Percentiles rank a stretch among this genome's conserved stretches.
Evolutionary conservation across 2,329 filamentous ascomycete species (phyloP).

Genomic region (Exophiala mesophila): DNA sequence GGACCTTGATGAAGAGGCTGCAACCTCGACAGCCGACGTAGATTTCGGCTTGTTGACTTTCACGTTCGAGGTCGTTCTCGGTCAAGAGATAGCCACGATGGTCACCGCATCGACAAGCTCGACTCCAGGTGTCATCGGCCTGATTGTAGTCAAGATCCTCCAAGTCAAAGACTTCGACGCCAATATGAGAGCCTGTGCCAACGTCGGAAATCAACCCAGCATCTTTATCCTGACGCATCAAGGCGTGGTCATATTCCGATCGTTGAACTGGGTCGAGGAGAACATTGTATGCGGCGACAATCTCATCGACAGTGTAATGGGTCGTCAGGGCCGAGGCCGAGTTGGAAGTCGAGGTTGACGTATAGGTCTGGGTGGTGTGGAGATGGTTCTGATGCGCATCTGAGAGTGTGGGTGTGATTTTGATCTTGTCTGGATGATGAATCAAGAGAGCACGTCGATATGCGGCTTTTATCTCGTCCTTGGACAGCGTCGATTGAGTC

Average conservation of each 20-base stretch:
- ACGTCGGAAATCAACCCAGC: slow-evolving; percentile 31
- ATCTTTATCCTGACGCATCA: slow-evolving; percentile 3
- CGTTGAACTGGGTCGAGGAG: slow-evolving; percentile 43
- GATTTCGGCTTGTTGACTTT: slow-evolving; percentile 50
- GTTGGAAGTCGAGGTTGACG: background rate
- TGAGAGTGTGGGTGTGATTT: background rate
- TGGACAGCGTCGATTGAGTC: slow-evolving; percentile 30
- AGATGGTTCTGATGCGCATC: background rate
- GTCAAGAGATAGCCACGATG: slow-evolving; percentile 50
- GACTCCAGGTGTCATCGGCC: slow-evolving; percentile 43
- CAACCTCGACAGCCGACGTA: slow-evolving; percentile 58
- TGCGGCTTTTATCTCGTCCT: slow-evolving; percentile 47
- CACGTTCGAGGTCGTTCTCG: slow-evolving; percentile 50
- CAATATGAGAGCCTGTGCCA: slow-evolving; percentile 37
- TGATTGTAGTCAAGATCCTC: slow-evolving; percentile 49
- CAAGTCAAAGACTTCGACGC: slow-evolving; percentile 54
- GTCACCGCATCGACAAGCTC: slow-evolving; percentile 55
- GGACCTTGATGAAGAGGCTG: slow-evolving; percentile 58
- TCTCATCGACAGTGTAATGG: slow-evolving; percentile 48
- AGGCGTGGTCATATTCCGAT: slow-evolving; percentile 44
- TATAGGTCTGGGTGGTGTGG: background rate
- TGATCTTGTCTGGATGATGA: slow-evolving; percentile 56
- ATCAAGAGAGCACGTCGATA: slow-evolving; percentile 54
- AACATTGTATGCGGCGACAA: slow-evolving; percentile 54
- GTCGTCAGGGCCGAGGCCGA: background rate